Conservation (phyloP, 106 monocot species). For the Allium fistulosum region DNA sequence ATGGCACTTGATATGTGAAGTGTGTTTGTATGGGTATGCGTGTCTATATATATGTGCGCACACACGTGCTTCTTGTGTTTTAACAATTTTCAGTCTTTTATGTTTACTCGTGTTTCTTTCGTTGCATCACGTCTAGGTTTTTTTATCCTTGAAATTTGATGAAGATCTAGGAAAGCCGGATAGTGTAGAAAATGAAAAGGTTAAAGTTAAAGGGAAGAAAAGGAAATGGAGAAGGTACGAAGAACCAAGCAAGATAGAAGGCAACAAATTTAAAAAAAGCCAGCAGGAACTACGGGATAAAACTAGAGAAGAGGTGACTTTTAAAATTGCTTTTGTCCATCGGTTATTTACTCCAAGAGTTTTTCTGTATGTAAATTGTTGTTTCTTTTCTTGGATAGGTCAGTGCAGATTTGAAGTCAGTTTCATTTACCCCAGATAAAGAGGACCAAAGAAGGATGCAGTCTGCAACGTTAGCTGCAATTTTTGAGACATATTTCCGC, state of each 20-base stretch:
- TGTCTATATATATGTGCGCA: background rate
- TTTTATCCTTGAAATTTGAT: constrained; percentile 82
- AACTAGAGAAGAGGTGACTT: constrained; percentile 63
- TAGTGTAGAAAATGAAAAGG: constrained; percentile 25
- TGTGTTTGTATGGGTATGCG: no score
- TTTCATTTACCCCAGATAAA: constrained; percentile 54
- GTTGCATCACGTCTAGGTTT: constrained; percentile 38
- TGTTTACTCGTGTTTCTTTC: constrained; percentile 1
- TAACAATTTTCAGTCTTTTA: background rate
- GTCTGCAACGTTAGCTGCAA: constrained; percentile 75
- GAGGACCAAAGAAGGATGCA: constrained; percentile 62
- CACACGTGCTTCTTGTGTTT: background rate
- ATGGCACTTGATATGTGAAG: no score
- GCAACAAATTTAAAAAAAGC: constrained; percentile 42
- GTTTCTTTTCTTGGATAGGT: constrained; percentile 37
- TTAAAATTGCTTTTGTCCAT: constrained; percentile 14
- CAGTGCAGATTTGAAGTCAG: constrained; percentile 66
- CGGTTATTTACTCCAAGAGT: background rate
- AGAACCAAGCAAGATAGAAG: constrained; percentile 23
- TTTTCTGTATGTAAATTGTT: background rate
- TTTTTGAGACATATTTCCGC: constrained; percentile 92
- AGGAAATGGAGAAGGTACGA: constrained; percentile 38
- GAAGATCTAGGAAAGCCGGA: constrained; percentile 74
- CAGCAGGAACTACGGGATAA: constrained; percentile 60
- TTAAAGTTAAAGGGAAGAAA: constrained; percentile 45